phyloP scores from a whole-genome alignment of 306 rosid genomes.

The Fragaria ananassa region DNA sequence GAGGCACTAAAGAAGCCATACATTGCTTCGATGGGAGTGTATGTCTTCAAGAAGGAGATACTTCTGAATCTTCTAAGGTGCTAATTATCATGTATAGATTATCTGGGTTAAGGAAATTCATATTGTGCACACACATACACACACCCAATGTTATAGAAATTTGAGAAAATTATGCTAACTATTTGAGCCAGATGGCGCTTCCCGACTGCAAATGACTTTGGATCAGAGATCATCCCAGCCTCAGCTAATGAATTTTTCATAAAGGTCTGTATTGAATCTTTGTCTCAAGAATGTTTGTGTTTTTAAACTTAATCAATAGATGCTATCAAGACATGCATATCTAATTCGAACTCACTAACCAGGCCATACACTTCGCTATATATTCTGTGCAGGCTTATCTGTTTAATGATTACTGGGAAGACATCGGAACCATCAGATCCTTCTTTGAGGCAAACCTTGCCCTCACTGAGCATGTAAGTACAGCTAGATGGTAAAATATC shows the following conservation, averaged over 20 bases:
- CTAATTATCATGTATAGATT: background rate
- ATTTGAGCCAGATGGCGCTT: conserved; percentile 78
- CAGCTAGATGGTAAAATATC: background rate
- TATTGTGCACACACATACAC: conserved; percentile 6
- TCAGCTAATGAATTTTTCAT: conserved; percentile 81
- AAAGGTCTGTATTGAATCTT: conserved; percentile 45
- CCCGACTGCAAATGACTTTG: conserved; percentile 98
- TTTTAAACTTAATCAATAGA: background rate
- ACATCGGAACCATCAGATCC: conserved; percentile 94
- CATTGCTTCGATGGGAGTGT: conserved; percentile 99
- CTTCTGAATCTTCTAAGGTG: conserved; percentile 90
- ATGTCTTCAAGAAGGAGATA: conserved; percentile 93
- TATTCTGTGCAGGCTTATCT: conserved; percentile 73
- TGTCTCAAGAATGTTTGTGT: background rate
- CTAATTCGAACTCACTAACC: background rate
- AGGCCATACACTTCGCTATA: background rate
- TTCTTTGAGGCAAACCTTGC: conserved; percentile 95
- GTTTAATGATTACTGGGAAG: conserved; percentile 97
- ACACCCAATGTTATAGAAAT: background rate
- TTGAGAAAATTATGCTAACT: conserved; percentile 20
- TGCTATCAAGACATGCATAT: background rate
- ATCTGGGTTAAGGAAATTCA: conserved; percentile 11
- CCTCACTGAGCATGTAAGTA: conserved; percentile 79
- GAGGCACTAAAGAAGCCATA: conserved; percentile 83
- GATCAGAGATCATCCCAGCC: conserved; percentile 95